phyloP scores from a whole-genome alignment of 1,284 basidiomycete species.

The Apiotrichum laibachii region DNA sequence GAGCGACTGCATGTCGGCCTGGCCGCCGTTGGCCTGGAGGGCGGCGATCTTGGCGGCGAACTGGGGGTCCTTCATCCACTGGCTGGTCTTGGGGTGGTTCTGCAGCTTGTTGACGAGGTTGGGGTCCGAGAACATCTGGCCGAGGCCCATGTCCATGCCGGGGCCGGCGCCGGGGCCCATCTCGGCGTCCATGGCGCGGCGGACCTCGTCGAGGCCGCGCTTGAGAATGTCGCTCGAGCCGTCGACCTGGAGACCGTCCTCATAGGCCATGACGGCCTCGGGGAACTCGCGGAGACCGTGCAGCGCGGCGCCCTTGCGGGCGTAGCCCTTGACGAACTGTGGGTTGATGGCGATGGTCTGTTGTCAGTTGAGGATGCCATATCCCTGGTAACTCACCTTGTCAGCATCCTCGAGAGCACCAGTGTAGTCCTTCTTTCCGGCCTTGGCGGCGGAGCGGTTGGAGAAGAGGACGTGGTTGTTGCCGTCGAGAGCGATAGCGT shows the following conservation, averaged over 20 bases:
- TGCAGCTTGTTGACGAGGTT: conserved; percentile 78
- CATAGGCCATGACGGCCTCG: conserved; percentile 67
- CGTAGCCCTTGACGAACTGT: conserved; percentile 86
- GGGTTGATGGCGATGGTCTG: conserved; percentile 69
- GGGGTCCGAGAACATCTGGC: conserved; percentile 81
- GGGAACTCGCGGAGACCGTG: conserved; percentile 77
- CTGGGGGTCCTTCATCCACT: conserved; percentile 74
- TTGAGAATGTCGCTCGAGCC: conserved; percentile 70
- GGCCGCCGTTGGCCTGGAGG: conserved; percentile 50
- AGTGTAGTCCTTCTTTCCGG: conserved; percentile 74
- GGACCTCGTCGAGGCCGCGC: conserved; percentile 84
- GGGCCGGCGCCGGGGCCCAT: conserved; percentile 36
- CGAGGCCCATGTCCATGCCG: conserved; percentile 58
- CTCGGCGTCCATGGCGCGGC: conserved; percentile 59
- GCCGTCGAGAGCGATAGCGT: conserved; percentile 81
- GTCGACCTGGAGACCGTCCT: conserved; percentile 76
- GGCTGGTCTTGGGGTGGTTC: conserved; percentile 77
- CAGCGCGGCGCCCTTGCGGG: conserved; percentile 89
- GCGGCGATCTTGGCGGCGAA: conserved; percentile 64
- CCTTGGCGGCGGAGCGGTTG: conserved; percentile 85
- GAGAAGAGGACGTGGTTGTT: conserved; percentile 87
- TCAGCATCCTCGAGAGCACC: conserved; percentile 86
- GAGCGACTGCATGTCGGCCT: conserved; percentile 48
- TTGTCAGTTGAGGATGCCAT: conserved; percentile 29
- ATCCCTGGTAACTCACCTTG: conserved; percentile 59